Evolutionary conservation across 1,284 basidiomycete genomes (phyloP), one percentile per base, ranked within the genome.

Genomic region (Pisolithus thermaeus): DNA sequence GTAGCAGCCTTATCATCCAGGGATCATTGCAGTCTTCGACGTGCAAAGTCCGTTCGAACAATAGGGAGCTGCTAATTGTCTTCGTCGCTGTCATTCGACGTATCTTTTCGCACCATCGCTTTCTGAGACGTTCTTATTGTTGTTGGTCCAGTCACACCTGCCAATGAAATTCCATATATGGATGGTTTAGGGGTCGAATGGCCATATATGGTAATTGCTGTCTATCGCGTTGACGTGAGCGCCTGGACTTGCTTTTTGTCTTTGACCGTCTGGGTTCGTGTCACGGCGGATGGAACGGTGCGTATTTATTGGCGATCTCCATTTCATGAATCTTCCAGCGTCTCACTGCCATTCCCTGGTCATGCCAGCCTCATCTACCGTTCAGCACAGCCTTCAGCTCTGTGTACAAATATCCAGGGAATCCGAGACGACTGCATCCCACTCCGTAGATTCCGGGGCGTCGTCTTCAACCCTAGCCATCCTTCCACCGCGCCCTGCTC

Each of bases 111-210:
- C 42, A 51, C 57, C 41, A 50, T 51, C 48, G 50, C 47, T 57
- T 54, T 46, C 25, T 55, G 54, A 35, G 49, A 11, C 30, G 50
- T 43, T 51, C 54, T 59, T 66, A 63, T 63, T 63, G 61, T 63
- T 52, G 55, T 52, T 16, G 53, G 16, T 39, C 36, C 53, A 46
- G 53, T 18, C 14, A 22, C 45, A 37, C 18, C 2, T 41, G 36
- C 25, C 49, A 30, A 7, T 2, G 27, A 1, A 4, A 27, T 4
- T 22, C 56, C 23, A 56, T 50, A 54, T 49, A 5, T 23, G 53
- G 55, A 3, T 14, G 53, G 1, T 9, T 28, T 3, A 20, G 2
- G 30, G 54, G 54, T 59, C 1, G 18, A 7, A 49, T 23, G 51
- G 36, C 56, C 50, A 43, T 52, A 52, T 22, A 12, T 3, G 14